Base-by-base conservation (phyloP, 1,139 yeast genomes). In the Taphrina betulina region DNA sequence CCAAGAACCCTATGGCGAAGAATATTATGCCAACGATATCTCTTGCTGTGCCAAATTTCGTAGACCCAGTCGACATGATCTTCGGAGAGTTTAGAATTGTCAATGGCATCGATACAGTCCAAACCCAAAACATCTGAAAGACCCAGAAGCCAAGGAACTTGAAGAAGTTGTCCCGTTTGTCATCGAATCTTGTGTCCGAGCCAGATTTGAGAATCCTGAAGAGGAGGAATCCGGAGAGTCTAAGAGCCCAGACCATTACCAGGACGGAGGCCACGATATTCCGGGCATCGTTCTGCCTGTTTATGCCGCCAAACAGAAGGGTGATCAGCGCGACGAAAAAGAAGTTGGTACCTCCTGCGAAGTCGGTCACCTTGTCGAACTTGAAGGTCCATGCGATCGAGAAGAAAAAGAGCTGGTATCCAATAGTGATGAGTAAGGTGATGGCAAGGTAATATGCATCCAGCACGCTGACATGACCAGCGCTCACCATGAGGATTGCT, bases 331-430 rank as follows among this genome's bases (percentile, higher is more conserved):
- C 54, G 17, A 50, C 16, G 26, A 40, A 29, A 40, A 50, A 41
- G 20, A 50, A 50, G 33, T 50, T 50, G 46, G 54, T 50, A 19
- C 54, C 54, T 23, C 54, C 54, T n/a, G 54, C 54, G 20, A 50
- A 50, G 26, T 50, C 54, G 2, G 54, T 50, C 20, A 50, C 54
- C 34, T 50, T 50, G 41, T 50, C 54, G 20, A 50, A 50, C 28
- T 50, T 50, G 46, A 50, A 50, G 3, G 54, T 50, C 54, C 54
- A 50, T 40, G 54, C 54, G 46, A 50, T 31, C 12, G 54, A 45
- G 43, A 50, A 50, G 41, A 50, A 50, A 23, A 34, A 33, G 10
- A 50, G 36, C n/a, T 50, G 54, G 28, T 50, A 50, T 12, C 54
- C 54, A 33, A 50, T 40, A 3, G 54, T 50, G 35, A 42, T 38